Percentiles rank a stretch among this genome's conserved stretches.
phyloP scores from a whole-genome alignment of 345 rosid species.

The Chamaenerion angustifolium region DNA sequence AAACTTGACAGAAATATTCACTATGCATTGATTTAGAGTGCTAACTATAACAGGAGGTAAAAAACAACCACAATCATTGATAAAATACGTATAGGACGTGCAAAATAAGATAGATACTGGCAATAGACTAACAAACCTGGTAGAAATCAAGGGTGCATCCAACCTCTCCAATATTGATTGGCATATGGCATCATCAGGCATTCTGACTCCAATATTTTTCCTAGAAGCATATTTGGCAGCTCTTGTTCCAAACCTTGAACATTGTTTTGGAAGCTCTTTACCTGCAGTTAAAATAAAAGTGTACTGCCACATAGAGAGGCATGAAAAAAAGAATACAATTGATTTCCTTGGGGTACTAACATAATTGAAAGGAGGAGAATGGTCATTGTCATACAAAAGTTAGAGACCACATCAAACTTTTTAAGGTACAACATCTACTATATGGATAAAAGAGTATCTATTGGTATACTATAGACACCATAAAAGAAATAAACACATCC shows the following conservation, averaged over 20 bases:
- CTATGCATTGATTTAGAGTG: no score
- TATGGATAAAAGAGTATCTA: no score
- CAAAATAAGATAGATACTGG: neutral
- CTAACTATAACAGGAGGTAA: no score
- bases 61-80: neutral
- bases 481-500: no score
- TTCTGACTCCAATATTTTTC: constrained; percentile 71
- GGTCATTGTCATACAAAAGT: no score
- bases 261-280: constrained; percentile 77
- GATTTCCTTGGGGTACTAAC: constrained; percentile 2
- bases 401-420: no score
- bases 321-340: constrained; percentile 1
- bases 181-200: constrained; percentile 77
- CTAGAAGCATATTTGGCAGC: constrained; percentile 61
- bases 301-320: constrained; percentile 40
- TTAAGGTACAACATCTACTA: no score
- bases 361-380: neutral
- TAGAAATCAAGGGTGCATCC: constrained; percentile 79
- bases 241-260: constrained; percentile 62
- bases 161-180: constrained; percentile 57
- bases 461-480: no score
- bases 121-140: constrained; percentile 39
- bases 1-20: no score
- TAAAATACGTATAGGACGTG: neutral
- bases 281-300: constrained; percentile 92